phyloP scores from a whole-genome alignment of 208 protist genomes.

The Trypanosoma vivax region DNA sequence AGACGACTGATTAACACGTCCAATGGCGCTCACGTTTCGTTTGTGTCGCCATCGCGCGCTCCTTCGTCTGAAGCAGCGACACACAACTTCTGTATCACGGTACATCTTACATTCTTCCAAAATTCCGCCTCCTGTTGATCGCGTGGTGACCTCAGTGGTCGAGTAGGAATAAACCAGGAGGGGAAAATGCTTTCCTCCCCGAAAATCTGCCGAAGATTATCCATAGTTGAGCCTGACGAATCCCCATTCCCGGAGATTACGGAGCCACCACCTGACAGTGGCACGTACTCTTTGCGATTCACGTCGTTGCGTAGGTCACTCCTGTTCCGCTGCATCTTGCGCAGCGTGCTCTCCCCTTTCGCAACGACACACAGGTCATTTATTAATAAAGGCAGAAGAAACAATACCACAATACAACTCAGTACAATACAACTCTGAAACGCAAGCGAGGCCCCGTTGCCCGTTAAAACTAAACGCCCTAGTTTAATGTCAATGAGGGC shows the following conservation, averaged over 20 bases:
- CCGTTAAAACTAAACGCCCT: neutral
- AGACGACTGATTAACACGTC: no score
- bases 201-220: conserved; percentile 28
- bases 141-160: conserved; percentile 19
- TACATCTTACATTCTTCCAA: conserved; percentile 25
- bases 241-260: neutral
- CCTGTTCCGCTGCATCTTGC: conserved; percentile 16
- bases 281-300: conserved; percentile 10
- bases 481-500: neutral
- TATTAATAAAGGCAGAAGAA: conserved; percentile 1
- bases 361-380: conserved; percentile 4
- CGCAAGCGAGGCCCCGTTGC: neutral
- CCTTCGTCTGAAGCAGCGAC: conserved; percentile 32
- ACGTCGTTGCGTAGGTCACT: neutral
- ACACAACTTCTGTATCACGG: conserved; percentile 37
- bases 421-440: neutral
- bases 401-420: neutral
- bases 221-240: conserved; percentile 6
- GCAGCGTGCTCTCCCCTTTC: conserved; percentile 23
- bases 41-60: neutral
- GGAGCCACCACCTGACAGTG: neutral
- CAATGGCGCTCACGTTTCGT: neutral
- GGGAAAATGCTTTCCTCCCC: conserved; percentile 18
- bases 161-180: conserved; percentile 27
- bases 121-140: conserved; percentile 35